Base-by-base conservation (phyloP, 169 alveolate genomes). In the Plasmodium cynomolgi region DNA sequence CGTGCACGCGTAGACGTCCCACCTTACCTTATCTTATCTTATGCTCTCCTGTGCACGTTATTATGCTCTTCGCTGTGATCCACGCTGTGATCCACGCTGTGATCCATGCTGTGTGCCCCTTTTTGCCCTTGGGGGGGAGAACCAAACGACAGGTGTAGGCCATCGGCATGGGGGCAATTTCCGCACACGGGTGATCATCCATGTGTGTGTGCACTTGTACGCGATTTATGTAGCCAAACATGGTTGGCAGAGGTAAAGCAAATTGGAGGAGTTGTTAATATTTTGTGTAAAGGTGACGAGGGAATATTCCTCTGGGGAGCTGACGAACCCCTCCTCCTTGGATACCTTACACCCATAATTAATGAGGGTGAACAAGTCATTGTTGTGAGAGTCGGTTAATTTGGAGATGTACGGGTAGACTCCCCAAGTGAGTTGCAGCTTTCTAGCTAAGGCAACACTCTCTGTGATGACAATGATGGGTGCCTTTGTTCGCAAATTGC, bases 351-450 rank as follows among this genome's bases (percentile, higher is more conserved):
- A 90, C 15, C 94, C 94, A 58, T 90, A 90, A 47, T 90, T 90
- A 80, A 90, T 90, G 44, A 90, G 82, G 41, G 94, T 37, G 4
- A 90, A 15, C 17, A 90, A 68, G 72, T 90, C 94, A 39, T 80
- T 39, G 11, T 74, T 80, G 5, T 29, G 33, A 2, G 50, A 11
- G 33, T 80, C 31, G 20, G 82, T 68, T 79, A 33, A 37, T n/a
- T 94, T 96, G 2, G 95, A 73, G 75, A 95, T 47, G 92, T 93
- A 95, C 6, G 97, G 84, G 84, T 96, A 93, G 15, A 96, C 95
- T 26, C 97, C 96, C 97, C 97, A 96, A 15, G 97, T 84, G 23
- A 96, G 92, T 96, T 95, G 97, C 80, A 95, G 77, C 77, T 93
- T 96, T 26, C 97, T 71, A n/a, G 97, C 96, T 33, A 96, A 41